A percentile compares a stretch with the other conserved stretches of the same genome.
Evolutionary conservation across 2,329 filamentous ascomycete genomes (phyloP).

Genomic region (Apiospora pterosperma): DNA sequence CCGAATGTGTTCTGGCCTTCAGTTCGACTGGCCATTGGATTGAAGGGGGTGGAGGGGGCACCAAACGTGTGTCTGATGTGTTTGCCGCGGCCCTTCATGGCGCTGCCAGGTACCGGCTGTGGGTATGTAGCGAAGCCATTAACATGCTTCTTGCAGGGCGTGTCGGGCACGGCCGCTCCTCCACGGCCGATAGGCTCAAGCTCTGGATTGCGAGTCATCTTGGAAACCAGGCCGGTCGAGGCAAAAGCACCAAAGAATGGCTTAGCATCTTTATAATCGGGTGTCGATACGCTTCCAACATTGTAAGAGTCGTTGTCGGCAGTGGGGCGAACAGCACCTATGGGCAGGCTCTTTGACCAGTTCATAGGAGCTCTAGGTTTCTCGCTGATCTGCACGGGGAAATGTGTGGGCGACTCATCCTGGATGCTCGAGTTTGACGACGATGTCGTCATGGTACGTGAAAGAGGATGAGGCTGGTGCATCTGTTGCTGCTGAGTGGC

Average conservation of each 20-base stretch:
- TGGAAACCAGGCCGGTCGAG: conserved; percentile 92
- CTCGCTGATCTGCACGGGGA: conserved; percentile 52
- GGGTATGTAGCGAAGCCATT: conserved; percentile 67
- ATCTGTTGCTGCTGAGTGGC: conserved; percentile 34
- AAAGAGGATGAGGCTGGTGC: conserved; percentile 75
- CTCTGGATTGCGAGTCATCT: conserved; percentile 83
- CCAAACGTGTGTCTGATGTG: conserved; percentile 71
- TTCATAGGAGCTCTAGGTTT: conserved; percentile 45
- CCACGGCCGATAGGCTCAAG: conserved; percentile 56
- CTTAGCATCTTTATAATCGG: conserved; percentile 73
- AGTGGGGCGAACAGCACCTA: conserved; percentile 25
- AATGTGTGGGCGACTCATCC: conserved; percentile 65
- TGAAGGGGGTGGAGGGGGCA: conserved; percentile 78
- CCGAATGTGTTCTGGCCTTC: conserved; percentile 43
- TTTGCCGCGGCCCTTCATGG: conserved; percentile 59
- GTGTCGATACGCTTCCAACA: conserved; percentile 60
- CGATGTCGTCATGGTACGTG: conserved; percentile 81
- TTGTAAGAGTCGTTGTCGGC: conserved; percentile 14
- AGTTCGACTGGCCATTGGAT: conserved; percentile 47
- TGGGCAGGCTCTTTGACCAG: conserved; percentile 74
- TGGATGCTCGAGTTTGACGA: conserved; percentile 76
- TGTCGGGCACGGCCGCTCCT: conserved; percentile 72
- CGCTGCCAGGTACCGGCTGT: conserved; percentile 51
- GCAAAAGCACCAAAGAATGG: conserved; percentile 82
- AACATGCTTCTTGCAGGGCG: conserved; percentile 85